These are phyloP conservation scores for Ogataea hybrid DNA, from an alignment of 1,139 yeast species.

Conservation along the genomic window DNA sequence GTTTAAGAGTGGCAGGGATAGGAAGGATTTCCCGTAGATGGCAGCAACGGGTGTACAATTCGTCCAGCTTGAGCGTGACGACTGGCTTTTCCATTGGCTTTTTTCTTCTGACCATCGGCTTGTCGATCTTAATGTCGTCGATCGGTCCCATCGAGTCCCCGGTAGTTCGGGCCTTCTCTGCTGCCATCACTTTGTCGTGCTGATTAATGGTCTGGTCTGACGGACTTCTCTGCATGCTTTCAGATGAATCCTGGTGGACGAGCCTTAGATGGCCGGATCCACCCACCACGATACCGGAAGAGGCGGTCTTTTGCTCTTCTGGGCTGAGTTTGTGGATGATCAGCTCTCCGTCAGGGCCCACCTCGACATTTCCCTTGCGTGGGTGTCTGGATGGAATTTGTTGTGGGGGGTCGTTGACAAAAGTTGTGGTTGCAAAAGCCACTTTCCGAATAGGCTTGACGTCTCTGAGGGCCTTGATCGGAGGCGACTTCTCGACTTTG, in stretches of 20 bases:
- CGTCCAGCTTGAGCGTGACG: slow-evolving; percentile 49
- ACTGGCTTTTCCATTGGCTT: slow-evolving; percentile 50
- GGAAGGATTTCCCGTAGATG: slow-evolving; percentile 91
- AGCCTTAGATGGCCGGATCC: slow-evolving; percentile 66
- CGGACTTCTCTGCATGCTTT: slow-evolving; percentile 30
- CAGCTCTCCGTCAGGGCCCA: slow-evolving; percentile 56
- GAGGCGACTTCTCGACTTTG: slow-evolving; percentile 27
- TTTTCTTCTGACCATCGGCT: slow-evolving; percentile 44
- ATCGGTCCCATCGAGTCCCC: slow-evolving; percentile 15
- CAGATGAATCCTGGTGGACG: slow-evolving; percentile 16
- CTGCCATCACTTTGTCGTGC: slow-evolving; percentile 30
- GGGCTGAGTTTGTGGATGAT: slow-evolving; percentile 61
- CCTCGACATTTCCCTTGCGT: slow-evolving; percentile 73
- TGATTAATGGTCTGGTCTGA: slow-evolving; percentile 27
- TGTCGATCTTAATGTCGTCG: slow-evolving; percentile 42
- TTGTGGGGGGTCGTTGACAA: slow-evolving; percentile 88
- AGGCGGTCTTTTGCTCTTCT: slow-evolving; percentile 53
- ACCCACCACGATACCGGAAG: slow-evolving; percentile 73
- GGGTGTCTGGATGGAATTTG: slow-evolving; percentile 92
- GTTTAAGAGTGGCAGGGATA: slow-evolving; percentile 84
- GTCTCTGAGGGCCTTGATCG: slow-evolving; percentile 33
- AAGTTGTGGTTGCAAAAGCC: slow-evolving; percentile 70
- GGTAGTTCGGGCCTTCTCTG: slow-evolving; percentile 27
- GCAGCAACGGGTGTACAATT: slow-evolving; percentile 86
- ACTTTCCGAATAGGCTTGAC: slow-evolving; percentile 58